Conservation (phyloP, 2,329 filamentous ascomycete species). For the Orbilia ellipsospora region DNA sequence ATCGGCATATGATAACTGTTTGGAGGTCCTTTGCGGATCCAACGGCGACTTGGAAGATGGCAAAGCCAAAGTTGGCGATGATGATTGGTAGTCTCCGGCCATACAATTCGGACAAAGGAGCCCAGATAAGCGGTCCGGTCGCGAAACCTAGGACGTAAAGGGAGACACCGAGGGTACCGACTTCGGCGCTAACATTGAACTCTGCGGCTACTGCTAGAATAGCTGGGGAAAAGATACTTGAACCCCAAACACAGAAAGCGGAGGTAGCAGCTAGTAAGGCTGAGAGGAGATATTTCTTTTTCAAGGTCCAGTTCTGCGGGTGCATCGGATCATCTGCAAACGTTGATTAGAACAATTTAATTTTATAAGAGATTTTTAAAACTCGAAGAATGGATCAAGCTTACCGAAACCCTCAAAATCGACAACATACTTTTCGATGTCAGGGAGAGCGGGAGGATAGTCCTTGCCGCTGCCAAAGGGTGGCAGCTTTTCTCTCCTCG, state of each 20-base stretch:
- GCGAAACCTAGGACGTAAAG: constrained; percentile 79
- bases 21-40: constrained; percentile 76
- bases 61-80: constrained; percentile 75
- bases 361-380: neutral
- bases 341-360: constrained; percentile 1
- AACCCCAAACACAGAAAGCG: constrained; percentile 76
- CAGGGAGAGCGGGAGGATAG: constrained; percentile 76
- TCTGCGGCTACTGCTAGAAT: constrained; percentile 69
- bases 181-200: constrained; percentile 72
- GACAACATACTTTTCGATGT: constrained; percentile 80
- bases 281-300: constrained; percentile 79
- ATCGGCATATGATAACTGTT: constrained; percentile 76
- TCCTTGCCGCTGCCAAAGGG: constrained; percentile 47
- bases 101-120: constrained; percentile 77
- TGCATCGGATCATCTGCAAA: constrained; percentile 77
- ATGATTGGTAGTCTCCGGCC: constrained; percentile 74
- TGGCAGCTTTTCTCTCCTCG: constrained; percentile 45
- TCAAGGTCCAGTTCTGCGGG: constrained; percentile 85
- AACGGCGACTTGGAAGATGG: constrained; percentile 73
- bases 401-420: constrained; percentile 78
- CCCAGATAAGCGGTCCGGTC: constrained; percentile 77
- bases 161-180: constrained; percentile 74
- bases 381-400: constrained; percentile 3
- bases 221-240: constrained; percentile 78
- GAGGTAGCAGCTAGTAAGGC: constrained; percentile 79